A percentile compares a stretch with the other conserved stretches of the same genome.
Conservation (phyloP, 768 basidiomycete species). For the Termitomyces sp. region DNA sequence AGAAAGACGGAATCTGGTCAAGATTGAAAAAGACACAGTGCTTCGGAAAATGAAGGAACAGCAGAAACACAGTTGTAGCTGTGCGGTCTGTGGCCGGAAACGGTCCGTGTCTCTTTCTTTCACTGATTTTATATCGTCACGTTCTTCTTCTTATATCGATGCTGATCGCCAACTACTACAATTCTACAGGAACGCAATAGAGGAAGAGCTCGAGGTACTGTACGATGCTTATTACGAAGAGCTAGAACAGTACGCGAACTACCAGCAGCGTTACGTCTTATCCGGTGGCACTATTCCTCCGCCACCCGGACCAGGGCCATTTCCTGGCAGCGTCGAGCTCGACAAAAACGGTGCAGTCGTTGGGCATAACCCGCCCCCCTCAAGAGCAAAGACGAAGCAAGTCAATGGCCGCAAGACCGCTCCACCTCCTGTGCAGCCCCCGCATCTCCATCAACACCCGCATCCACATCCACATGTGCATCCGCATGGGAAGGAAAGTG, state of each 20-base stretch:
- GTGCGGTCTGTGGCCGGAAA: conserved; percentile 96
- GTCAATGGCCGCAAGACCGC: conserved; percentile 15
- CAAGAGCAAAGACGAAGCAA: conserved; percentile 9
- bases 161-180: conserved; percentile 7
- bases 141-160: conserved; percentile 8
- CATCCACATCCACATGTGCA: conserved; percentile 31
- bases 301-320: conserved; percentile 94
- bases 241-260: conserved; percentile 98
- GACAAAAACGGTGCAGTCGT: conserved; percentile 84
- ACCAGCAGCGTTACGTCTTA: conserved; percentile 92
- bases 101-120: conserved; percentile 53
- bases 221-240: conserved; percentile 99
- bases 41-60: conserved; percentile 99
- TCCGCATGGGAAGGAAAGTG: conserved; percentile 65
- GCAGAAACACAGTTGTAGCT: conserved; percentile 93
- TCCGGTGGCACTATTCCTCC: conserved; percentile 87
- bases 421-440: conserved; percentile 10
- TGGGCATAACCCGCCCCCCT: conserved; percentile 18
- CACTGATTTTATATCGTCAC: conserved; percentile 19
- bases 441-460: conserved; percentile 29
- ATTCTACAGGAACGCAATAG: conserved; percentile 80
- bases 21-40: conserved; percentile 97
- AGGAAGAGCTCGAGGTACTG: conserved; percentile 99
- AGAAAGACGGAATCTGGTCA: conserved; percentile 87
- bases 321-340: conserved; percentile 96